A percentile compares a stretch with the other conserved stretches of the same genome.
phyloP scores from a whole-genome alignment of 148 eudicot genomes.

The Vaccinium darrowii region DNA sequence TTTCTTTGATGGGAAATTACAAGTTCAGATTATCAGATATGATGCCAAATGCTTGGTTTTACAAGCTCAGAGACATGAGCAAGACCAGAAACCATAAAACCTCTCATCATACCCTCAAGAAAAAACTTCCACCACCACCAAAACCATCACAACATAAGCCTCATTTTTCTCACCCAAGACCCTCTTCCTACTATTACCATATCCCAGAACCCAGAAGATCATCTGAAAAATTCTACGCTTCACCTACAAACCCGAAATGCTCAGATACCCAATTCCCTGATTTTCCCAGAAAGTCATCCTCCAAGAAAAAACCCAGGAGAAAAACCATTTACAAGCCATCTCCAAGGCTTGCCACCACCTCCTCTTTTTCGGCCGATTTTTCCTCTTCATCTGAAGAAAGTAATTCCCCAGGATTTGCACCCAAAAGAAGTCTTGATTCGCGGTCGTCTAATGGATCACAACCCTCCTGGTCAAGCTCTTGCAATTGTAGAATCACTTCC shows the following conservation, averaged over 20 bases:
- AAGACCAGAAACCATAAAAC: conserved; percentile 17
- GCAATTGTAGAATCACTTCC: conserved; percentile 33
- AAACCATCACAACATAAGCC: conserved; percentile 3
- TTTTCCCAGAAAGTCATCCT: conserved; percentile 31
- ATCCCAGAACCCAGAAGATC: conserved; percentile 13
- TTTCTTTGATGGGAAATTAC: conserved; percentile 37
- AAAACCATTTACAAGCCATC: conserved; percentile 48
- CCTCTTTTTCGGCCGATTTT: conserved; percentile 15
- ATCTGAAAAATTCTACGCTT: conserved; percentile 16
- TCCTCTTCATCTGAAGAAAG: conserved; percentile 28
- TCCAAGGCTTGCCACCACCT: conserved; percentile 27
- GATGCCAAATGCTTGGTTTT: conserved; percentile 58
- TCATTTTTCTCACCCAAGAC: conserved; percentile 21
- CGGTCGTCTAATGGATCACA: conserved; percentile 9
- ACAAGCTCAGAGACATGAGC: conserved; percentile 48
- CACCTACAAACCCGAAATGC: conserved; percentile 26
- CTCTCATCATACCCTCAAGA: conserved; percentile 15
- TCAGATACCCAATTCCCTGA: conserved; percentile 33
- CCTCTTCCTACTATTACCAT: conserved; percentile 22
- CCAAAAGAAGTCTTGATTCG: conserved; percentile 3
- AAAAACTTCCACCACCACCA: conserved; percentile 12
- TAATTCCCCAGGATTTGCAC: conserved; percentile 22
- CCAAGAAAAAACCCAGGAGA: conserved; percentile 24
- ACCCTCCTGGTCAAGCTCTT: conserved; percentile 25
- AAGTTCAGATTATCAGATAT: conserved; percentile 46